These are phyloP conservation scores for Quercus rubra DNA, from an alignment of 306 rosid species.

Conservation along the genomic window DNA sequence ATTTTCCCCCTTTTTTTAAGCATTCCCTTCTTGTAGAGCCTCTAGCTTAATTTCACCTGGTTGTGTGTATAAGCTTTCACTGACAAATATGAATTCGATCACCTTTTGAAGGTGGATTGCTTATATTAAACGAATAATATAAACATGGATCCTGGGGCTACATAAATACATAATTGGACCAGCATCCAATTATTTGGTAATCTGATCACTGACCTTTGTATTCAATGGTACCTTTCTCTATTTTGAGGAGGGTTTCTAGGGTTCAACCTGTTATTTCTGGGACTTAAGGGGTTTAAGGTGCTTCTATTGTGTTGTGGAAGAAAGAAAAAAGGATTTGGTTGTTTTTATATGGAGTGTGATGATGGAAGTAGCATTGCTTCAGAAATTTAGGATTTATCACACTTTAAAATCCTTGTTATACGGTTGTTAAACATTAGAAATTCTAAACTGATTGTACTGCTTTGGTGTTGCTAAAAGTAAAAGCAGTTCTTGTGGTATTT, in stretches of 20 bases:
- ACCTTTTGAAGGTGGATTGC: neutral
- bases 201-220: neutral
- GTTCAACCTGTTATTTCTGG: neutral
- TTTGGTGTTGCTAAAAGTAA: neutral
- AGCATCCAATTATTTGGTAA: neutral
- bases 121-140: neutral
- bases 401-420: neutral
- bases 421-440: neutral
- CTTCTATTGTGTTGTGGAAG: neutral
- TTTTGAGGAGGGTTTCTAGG: neutral
- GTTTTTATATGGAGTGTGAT: neutral
- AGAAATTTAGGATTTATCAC: neutral
- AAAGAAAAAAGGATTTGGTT: neutral
- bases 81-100: neutral
- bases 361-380: neutral
- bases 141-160: neutral
- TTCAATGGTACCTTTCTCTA: neutral
- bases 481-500: neutral
- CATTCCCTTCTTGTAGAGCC: neutral
- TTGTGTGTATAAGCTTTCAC: neutral
- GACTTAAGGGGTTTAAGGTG: neutral
- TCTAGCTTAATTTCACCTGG: neutral
- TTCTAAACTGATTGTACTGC: neutral
- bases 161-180: neutral
- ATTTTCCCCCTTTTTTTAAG: neutral